Conservation (phyloP, 2,329 filamentous ascomycete genomes). For the Talaromyces sp. region DNA sequence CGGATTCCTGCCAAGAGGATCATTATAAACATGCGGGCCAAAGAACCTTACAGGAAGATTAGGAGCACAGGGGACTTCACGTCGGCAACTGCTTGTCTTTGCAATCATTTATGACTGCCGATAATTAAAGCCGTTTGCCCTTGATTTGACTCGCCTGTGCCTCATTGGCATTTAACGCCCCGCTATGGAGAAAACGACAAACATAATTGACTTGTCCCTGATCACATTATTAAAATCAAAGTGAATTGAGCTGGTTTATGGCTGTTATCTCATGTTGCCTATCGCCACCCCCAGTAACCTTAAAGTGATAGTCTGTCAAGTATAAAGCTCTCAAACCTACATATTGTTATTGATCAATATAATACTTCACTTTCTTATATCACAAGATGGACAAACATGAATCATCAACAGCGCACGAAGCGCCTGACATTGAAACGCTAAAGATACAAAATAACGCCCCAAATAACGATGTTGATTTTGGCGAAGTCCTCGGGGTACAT, state of each 20-base stretch:
- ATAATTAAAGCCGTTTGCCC: not conserved
- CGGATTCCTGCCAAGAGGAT: not conserved
- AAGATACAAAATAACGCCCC: conserved; percentile 12
- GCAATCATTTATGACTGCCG: conserved; percentile 9
- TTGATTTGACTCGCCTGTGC: conserved; percentile 3
- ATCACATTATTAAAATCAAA: too few relatives aligned
- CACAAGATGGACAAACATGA: conserved; percentile 24
- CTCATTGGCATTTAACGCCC: not conserved
- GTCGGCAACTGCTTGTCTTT: conserved; percentile 4
- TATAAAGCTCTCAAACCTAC: not conserved
- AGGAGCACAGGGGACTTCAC: not conserved
- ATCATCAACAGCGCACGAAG: not conserved
- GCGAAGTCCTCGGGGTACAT: conserved; percentile 28
- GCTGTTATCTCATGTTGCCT: not conserved
- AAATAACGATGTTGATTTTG: conserved; percentile 30
- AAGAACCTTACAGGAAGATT: not conserved
- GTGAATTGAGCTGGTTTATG: too few relatives aligned
- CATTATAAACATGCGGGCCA: conserved; percentile 2
- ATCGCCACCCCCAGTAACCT: not conserved
- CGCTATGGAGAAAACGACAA: not conserved
- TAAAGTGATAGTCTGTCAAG: too few relatives aligned
- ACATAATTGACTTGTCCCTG: too few relatives aligned
- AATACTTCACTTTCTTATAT: not conserved
- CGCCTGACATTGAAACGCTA: conserved; percentile 21
- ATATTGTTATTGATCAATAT: not conserved